Percentiles rank a stretch among this genome's conserved stretches.
phyloP scores from a whole-genome alignment of 371 early-diverging fungal genomes.

The Blakeslea trispora region DNA sequence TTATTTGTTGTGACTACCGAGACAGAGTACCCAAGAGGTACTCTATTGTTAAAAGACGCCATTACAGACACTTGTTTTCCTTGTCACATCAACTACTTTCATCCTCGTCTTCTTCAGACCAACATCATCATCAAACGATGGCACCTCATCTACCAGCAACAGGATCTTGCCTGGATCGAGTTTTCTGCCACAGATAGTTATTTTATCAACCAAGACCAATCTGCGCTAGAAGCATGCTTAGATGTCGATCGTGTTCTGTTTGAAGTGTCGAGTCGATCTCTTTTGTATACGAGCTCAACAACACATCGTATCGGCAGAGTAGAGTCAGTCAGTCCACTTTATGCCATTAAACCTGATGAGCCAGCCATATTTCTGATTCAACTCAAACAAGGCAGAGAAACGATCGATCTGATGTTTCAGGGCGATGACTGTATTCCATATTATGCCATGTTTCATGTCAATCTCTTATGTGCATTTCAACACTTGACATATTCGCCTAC shows the following conservation, averaged over 20 bases:
- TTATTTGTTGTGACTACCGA: background rate
- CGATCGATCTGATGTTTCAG: constrained; percentile 15
- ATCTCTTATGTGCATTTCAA: constrained; percentile 15
- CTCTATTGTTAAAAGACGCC: constrained; percentile 8
- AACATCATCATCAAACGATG: constrained; percentile 14
- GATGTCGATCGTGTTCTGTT: background rate
- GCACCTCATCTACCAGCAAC: constrained; percentile 14
- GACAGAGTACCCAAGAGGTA: background rate
- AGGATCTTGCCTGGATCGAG: constrained; percentile 11
- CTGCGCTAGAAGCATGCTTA: constrained; percentile 5
- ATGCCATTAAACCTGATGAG: background rate
- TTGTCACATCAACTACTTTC: constrained; percentile 17
- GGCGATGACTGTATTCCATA: constrained; percentile 14
- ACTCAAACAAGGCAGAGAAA: background rate
- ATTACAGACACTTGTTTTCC: constrained; percentile 1
- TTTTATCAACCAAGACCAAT: background rate
- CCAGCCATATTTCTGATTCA: constrained; percentile 16
- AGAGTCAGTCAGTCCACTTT: background rate
- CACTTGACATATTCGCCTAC: background rate
- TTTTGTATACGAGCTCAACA: background rate
- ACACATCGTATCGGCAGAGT: constrained; percentile 6
- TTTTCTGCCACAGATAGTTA: constrained; percentile 11
- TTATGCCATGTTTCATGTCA: constrained; percentile 13
- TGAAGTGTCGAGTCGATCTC: background rate
- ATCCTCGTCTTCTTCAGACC: background rate